Conservation (phyloP, 805 yeast species). For the Spathaspora girioi region DNA sequence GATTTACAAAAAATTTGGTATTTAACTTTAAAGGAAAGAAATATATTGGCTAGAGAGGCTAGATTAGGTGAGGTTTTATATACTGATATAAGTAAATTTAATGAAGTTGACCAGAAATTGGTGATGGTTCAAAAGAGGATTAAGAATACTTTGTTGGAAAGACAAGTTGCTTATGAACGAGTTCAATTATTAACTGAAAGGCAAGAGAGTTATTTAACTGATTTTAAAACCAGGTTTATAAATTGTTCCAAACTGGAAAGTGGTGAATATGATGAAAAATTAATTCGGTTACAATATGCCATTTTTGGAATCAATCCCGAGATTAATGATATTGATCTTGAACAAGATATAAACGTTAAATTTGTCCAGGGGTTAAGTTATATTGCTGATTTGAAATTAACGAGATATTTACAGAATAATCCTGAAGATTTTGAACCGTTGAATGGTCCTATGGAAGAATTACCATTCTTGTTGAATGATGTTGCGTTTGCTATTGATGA, state of each 20-base stretch:
- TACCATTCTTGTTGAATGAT: conserved; percentile 34
- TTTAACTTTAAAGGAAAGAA: conserved; percentile 77
- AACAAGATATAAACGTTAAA: conserved; percentile 46
- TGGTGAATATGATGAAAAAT: conserved; percentile 57
- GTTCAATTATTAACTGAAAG: conserved; percentile 47
- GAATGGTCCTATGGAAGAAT: conserved; percentile 37
- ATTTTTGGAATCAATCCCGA: conserved; percentile 80
- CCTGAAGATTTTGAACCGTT: conserved; percentile 27
- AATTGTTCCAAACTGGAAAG: conserved; percentile 50
- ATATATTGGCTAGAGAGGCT: conserved; percentile 70
- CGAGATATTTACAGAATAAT: conserved; percentile 25
- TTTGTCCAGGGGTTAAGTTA: conserved; percentile 64
- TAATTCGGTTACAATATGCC: conserved; percentile 77
- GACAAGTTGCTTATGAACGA: conserved; percentile 66
- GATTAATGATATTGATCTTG: conserved; percentile 50
- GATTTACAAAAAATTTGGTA: conserved; percentile 94
- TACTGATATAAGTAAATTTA: conserved; percentile 9
- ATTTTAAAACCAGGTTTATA: conserved; percentile 58
- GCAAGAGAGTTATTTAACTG: conserved; percentile 48
- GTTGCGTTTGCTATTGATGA: conserved; percentile 41
- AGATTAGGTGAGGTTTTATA: conserved; percentile 45
- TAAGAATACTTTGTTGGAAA: conserved; percentile 82
- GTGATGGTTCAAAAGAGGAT: conserved; percentile 49
- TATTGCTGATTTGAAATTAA: conserved; percentile 66
- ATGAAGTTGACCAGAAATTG: conserved; percentile 36